These are phyloP conservation scores for Pythium diclinum DNA, from an alignment of 352 stramenopile genomes.

Conservation along the genomic window DNA sequence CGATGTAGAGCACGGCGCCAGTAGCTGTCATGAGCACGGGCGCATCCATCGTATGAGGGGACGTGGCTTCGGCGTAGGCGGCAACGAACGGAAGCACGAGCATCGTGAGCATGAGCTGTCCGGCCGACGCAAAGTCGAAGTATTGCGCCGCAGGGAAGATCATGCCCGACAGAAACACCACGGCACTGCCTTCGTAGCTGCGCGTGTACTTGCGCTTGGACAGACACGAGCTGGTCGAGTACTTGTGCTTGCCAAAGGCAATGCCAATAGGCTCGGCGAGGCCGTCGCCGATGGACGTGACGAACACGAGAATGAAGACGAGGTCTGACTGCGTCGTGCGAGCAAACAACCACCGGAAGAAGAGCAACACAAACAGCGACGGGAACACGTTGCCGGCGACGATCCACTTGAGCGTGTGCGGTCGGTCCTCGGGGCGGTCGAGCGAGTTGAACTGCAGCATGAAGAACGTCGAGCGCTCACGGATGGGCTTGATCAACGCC, in stretches of 20 bases:
- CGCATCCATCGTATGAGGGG: constrained; percentile 85
- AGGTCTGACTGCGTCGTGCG: constrained; percentile 71
- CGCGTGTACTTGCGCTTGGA: constrained; percentile 62
- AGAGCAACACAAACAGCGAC: constrained; percentile 80
- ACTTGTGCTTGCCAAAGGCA: constrained; percentile 63
- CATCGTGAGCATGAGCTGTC: constrained; percentile 79
- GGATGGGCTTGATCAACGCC: constrained; percentile 81
- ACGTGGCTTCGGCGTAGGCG: constrained; percentile 81
- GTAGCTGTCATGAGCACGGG: constrained; percentile 82
- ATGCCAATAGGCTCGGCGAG: constrained; percentile 57
- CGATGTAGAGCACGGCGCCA: constrained; percentile 72
- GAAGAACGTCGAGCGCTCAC: constrained; percentile 77
- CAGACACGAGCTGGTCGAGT: constrained; percentile 49
- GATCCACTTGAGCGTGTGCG: constrained; percentile 86
- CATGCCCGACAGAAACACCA: constrained; percentile 73
- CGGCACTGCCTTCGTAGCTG: constrained; percentile 51
- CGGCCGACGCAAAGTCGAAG: constrained; percentile 60
- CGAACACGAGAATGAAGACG: constrained; percentile 81
- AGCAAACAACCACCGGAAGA: constrained; percentile 83
- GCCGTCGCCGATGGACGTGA: constrained; percentile 58
- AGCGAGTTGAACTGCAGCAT: constrained; percentile 90
- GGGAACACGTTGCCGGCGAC: constrained; percentile 79
- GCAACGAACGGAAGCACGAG: constrained; percentile 75
- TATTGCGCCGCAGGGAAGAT: constrained; percentile 85
- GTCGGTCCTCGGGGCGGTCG: constrained; percentile 77